Evolutionary conservation across 2,329 filamentous ascomycete genomes (phyloP), one percentile per base, ranked within the genome.

Genomic region (Pseudopithomyces maydicus): DNA sequence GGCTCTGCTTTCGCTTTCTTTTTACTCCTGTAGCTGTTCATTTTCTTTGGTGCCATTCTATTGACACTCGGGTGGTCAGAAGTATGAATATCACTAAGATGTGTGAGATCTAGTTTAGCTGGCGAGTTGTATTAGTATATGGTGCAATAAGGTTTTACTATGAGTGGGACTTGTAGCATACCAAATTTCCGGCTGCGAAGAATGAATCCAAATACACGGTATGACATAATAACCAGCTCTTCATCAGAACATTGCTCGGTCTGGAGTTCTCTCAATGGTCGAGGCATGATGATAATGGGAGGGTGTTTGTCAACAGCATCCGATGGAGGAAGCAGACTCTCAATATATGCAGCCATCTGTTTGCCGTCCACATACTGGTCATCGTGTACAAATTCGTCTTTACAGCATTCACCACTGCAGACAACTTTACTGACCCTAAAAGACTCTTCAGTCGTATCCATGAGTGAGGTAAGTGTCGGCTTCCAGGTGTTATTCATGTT

Each of bases 131-230:
- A 10, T 47, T 5, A 47, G 29, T 29, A 35, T 6, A 1, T 12
- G 14, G 19, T 36, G 3, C n/a, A 10, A 22, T 6, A 3, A 14
- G 29, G 1, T 14, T n/a, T 8, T 17, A 8, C 15, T 11, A 10
- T n/a, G 7, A 3, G 15, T 19, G 8, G 22, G 39, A 44, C 12
- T 10, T 23, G 17, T 3, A 8, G 17, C 49, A 32, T 54, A 57
- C 55, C 58, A 51, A 56, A 61, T 45, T 55, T 58, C 6, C 58
- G 53, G 22, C 48, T 58, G 1, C 56, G 44, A 12, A 61, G 43
- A 7, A 61, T n/a, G 35, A 61, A 61, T 4, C 56, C 56, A 45
- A 53, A 57, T n/a, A 57, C 50, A 5, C 55, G 43, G 26, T 53
- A 53, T 5, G 51, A 46, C 44, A 55, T 49, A 14, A 55, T 42